A percentile compares a stretch with the other conserved stretches of the same genome.
These are phyloP conservation scores for Melampsora larici-populina DNA, from an alignment of 1,284 basidiomycete species.

Conservation along the genomic window DNA sequence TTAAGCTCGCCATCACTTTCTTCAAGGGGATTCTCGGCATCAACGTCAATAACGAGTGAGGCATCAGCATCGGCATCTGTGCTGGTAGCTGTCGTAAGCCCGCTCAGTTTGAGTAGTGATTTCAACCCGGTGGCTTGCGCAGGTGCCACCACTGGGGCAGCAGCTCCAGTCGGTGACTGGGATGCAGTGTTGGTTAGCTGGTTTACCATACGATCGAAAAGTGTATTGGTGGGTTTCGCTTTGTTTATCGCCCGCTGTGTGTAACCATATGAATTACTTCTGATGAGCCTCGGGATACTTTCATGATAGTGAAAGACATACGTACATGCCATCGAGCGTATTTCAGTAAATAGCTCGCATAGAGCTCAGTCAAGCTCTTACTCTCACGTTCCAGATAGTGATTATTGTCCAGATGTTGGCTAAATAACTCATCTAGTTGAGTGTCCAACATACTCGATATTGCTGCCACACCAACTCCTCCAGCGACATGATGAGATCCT, in stretches of 20 bases:
- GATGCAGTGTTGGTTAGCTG: slow-evolving; percentile 75
- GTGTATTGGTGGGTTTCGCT: slow-evolving; percentile 70
- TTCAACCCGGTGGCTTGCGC: slow-evolving; percentile 51
- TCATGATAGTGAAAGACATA: slow-evolving; percentile 63
- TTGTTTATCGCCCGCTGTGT: slow-evolving; percentile 58
- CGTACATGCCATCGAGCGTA: slow-evolving; percentile 88
- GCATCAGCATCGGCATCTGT: slow-evolving; percentile 65
- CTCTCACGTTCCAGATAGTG: slow-evolving; percentile 90
- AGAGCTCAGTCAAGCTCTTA: slow-evolving; percentile 78
- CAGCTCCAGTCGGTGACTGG: slow-evolving; percentile 41
- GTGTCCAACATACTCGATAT: slow-evolving; percentile 84
- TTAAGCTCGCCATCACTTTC: slow-evolving; percentile 77
- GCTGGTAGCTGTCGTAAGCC: slow-evolving; percentile 59
- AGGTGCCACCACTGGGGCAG: slow-evolving; percentile 17
- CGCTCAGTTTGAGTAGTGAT: slow-evolving; percentile 57
- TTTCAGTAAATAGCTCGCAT: slow-evolving; percentile 67
- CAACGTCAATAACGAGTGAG: slow-evolving; percentile 47
- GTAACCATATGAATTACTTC: not conserved
- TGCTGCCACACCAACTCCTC: slow-evolving; percentile 50
- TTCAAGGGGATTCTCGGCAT: slow-evolving; percentile 63
- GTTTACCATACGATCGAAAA: slow-evolving; percentile 88
- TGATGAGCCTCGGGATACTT: not conserved
- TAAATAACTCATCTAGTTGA: slow-evolving; percentile 92
- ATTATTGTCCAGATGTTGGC: slow-evolving; percentile 81
- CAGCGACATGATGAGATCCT: slow-evolving; percentile 39